Conservation (phyloP, 345 rosid species). For the Excoecaria cochinchinensis region DNA sequence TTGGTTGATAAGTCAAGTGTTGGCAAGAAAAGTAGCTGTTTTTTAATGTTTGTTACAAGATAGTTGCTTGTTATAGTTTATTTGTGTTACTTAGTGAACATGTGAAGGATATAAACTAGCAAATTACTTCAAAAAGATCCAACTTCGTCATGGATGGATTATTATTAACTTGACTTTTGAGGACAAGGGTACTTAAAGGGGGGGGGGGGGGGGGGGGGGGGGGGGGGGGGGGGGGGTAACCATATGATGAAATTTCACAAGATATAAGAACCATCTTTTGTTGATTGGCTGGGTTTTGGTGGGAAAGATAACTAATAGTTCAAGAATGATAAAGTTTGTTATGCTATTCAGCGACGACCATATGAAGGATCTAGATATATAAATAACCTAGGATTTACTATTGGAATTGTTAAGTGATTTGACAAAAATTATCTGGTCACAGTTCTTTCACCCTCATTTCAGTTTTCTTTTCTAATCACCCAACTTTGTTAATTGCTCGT, state of each 20-base stretch:
- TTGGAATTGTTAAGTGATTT: not conserved
- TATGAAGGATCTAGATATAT: not conserved
- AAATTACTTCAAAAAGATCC: not conserved
- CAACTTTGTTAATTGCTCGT: not conserved
- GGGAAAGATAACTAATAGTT: not conserved
- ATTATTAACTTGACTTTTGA: not conserved
- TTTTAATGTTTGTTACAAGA: too few species aligned
- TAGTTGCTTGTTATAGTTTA: not conserved
- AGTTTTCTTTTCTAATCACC: not conserved
- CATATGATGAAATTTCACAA: not conserved
- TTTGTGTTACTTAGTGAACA: too few species aligned
- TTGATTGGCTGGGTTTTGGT: not conserved
- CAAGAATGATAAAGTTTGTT: not conserved
- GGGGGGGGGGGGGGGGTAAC: too few species aligned
- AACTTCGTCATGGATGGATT: not conserved
- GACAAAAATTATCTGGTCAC: not conserved
- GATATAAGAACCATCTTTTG: not conserved
- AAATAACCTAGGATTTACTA: not conserved
- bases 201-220: too few species aligned
- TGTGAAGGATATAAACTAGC: not conserved
- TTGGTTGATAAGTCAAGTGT: not conserved
- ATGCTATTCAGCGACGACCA: not conserved
- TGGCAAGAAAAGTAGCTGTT: not conserved
- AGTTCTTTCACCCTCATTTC: too few species aligned
- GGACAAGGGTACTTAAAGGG: not conserved